Evolutionary conservation across 2,329 filamentous ascomycete species (phyloP).

Genomic region (Trichoderma sp.): DNA sequence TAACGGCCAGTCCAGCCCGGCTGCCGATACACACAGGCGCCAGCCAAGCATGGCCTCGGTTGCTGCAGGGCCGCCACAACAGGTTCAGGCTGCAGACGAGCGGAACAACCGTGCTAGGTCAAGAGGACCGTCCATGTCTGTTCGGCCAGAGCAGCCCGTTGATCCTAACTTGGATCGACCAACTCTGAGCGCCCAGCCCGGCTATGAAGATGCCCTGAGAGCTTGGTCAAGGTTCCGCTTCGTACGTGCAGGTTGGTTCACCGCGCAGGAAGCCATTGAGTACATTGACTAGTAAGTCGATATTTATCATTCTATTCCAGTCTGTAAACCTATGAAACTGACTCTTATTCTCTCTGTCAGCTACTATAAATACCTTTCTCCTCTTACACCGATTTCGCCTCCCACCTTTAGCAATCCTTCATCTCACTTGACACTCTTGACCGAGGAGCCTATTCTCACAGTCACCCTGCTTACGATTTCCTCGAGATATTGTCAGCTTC

Average conservation of each 20-base stretch:
- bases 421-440: constrained; percentile 77
- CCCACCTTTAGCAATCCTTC: constrained; percentile 85
- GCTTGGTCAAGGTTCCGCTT: constrained; percentile 94
- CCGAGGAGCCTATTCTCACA: constrained; percentile 89
- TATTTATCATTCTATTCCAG: no score
- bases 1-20: constrained; percentile 32
- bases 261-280: constrained; percentile 85
- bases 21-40: constrained; percentile 38
- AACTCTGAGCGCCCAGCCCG: constrained; percentile 52
- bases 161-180: constrained; percentile 53
- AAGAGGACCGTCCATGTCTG: constrained; percentile 29
- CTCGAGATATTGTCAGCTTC: constrained; percentile 80
- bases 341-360: constrained; percentile 45
- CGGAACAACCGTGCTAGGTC: constrained; percentile 12
- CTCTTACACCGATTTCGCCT: constrained; percentile 89
- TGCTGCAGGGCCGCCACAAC: constrained; percentile 31
- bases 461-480: constrained; percentile 91
- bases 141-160: constrained; percentile 42
- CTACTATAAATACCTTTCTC: constrained; percentile 90
- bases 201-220: constrained; percentile 72
- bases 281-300: constrained; percentile 88
- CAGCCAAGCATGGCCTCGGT: constrained; percentile 38
- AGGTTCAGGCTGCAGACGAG: constrained; percentile 20
- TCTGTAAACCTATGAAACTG: neutral
- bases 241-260: constrained; percentile 96